A percentile compares a stretch with the other conserved stretches of the same genome.
phyloP scores from a whole-genome alignment of 1,139 yeast species.

The Debaryomyces robertsiae region DNA sequence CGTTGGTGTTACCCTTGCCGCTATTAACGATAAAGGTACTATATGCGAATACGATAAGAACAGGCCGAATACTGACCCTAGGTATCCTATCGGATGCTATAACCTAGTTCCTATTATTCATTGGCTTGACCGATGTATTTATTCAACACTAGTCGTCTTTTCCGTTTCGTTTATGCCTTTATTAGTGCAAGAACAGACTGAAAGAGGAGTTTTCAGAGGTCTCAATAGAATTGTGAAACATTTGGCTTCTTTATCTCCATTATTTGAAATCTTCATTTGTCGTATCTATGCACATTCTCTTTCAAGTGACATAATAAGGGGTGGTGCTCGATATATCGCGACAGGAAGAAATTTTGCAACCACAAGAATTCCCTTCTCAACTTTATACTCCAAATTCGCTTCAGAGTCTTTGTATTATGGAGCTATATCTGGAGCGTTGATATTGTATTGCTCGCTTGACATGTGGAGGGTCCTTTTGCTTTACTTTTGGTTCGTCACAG shows the following conservation, averaged over 20 bases:
- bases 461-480: constrained; percentile 77
- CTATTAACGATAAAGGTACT: constrained; percentile 62
- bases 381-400: constrained; percentile 66
- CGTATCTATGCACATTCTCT: constrained; percentile 78
- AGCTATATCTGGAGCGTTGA: constrained; percentile 52
- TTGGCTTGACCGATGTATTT: constrained; percentile 80
- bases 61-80: constrained; percentile 60
- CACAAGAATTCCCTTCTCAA: constrained; percentile 59
- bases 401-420: constrained; percentile 70
- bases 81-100: constrained; percentile 72
- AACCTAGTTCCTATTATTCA: constrained; percentile 71
- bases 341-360: constrained; percentile 90
- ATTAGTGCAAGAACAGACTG: constrained; percentile 76
- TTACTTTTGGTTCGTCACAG: constrained; percentile 83
- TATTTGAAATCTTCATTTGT: constrained; percentile 87
- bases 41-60: constrained; percentile 57
- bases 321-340: constrained; percentile 82
- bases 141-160: constrained; percentile 81
- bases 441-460: constrained; percentile 64
- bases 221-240: constrained; percentile 61
- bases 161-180: constrained; percentile 82
- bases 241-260: constrained; percentile 71
- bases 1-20: constrained; percentile 66
- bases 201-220: constrained; percentile 72
- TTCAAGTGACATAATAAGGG: constrained; percentile 67